Evolutionary conservation across 106 monocot species (phyloP), one percentile per base, ranked within the genome.

Genomic region (Acorus gramineus): DNA sequence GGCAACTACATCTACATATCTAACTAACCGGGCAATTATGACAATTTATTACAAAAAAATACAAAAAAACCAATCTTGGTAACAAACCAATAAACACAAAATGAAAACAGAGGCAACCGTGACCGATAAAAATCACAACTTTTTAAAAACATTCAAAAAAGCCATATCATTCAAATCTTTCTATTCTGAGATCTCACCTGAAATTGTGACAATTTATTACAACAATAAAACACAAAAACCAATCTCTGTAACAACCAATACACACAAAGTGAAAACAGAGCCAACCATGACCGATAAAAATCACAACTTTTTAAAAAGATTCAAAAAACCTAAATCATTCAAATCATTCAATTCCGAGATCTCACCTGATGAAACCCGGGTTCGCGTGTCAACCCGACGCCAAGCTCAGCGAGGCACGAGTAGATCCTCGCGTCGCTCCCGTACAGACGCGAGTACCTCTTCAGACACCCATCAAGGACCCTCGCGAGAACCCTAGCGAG

Each of bases 331-430:
- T 5, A 28, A 28, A 28, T 28, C 28, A 28, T 28, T 28, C 28
- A 28, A 28, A 28, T 28, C 28, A 28, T 28, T 28, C 28, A 0
- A 52, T n/a, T 14, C 43, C 3, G 48, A 59, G 12, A 49, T 44
- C 7, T 47, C 72, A 83, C 95, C 87, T 96, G 95, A 73, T 96
- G 95, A 70, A 95, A 95, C 1, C 95, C 95, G 0, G 71, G 69
- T 53, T 95, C 95, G n/a, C 55, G 67, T 11, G 90, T 82, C 46
- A 95, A 45, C 42, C 69, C 75, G 44, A 95, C 84, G 5, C 90
- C 90, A 50, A 95, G 86, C 70, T 95, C 95, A 2, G 80, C 65
- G 42, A 90, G 52, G 72, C 95, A 95, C 46, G 84, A 74, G 53
- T 65, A 81, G n/a, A 90, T 55, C 82, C 90, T 82, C 10, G 71